Percentiles rank a stretch among this genome's conserved stretches.
These are phyloP conservation scores for Larix sibirica DNA, from an alignment of 83 land plant species.

Conservation along the genomic window DNA sequence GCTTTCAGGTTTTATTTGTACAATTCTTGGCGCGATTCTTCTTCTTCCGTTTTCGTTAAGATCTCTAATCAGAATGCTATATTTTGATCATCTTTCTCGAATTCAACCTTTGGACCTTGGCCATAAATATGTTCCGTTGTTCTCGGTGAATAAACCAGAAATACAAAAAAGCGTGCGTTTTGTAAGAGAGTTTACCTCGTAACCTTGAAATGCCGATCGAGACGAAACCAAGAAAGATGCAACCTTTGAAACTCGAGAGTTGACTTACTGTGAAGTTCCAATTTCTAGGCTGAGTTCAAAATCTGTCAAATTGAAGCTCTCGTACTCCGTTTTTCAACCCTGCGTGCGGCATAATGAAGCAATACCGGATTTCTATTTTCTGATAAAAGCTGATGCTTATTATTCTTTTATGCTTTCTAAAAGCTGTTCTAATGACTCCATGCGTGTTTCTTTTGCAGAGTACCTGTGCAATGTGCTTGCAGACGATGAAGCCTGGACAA, in stretches of 20 bases:
- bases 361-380: too few species aligned
- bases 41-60: too few species aligned
- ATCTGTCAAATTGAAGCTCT: not conserved
- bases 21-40: too few species aligned
- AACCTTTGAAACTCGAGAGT: not conserved
- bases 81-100: not conserved
- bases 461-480: slow-evolving; percentile 76
- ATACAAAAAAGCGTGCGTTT: not conserved
- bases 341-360: not conserved
- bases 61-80: too few species aligned
- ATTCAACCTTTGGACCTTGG: not conserved
- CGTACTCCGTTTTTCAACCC: not conserved
- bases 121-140: not conserved
- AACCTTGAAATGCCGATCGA: not conserved
- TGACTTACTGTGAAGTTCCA: slow-evolving; percentile 1
- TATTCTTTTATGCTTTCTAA: too few species aligned
- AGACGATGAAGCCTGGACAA: slow-evolving; percentile 68
- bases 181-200: slow-evolving; percentile 1
- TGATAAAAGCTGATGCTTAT: too few species aligned
- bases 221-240: not conserved
- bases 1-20: too few species aligned
- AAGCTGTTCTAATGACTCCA: not conserved
- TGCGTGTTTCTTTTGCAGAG: slow-evolving; percentile 9
- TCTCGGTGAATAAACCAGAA: slow-evolving; percentile 4
- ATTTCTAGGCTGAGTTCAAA: not conserved